Conservation (phyloP, 2,329 filamentous ascomycete genomes). For the Aspergillus chevalieri region DNA sequence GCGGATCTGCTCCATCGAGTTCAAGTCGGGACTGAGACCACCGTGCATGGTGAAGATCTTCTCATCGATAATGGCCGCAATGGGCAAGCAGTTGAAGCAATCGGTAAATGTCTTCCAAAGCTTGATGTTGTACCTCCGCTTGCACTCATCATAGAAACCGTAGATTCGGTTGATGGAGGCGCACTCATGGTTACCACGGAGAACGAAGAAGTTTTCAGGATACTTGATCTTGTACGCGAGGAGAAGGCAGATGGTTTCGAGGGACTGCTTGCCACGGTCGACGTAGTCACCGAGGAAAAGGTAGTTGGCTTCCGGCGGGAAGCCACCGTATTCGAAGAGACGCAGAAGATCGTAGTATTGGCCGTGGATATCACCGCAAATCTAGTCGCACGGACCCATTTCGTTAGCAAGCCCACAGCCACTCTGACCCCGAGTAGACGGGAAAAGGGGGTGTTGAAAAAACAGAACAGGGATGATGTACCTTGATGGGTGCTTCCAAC, state of each 20-base stretch:
- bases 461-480: slow-evolving; percentile 35
- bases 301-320: slow-evolving; percentile 98
- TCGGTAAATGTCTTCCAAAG: slow-evolving; percentile 99
- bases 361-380: slow-evolving; percentile 97
- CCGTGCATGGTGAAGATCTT: slow-evolving; percentile 99
- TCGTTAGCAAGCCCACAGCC: background rate
- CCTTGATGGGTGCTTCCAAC: slow-evolving; percentile 98
- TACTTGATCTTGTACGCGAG: slow-evolving; percentile 99
- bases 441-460: background rate
- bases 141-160: slow-evolving; percentile 99
- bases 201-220: slow-evolving; percentile 98
- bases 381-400: slow-evolving; percentile 51
- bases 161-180: slow-evolving; percentile 99
- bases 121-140: slow-evolving; percentile 98
- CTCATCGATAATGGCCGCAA: slow-evolving; percentile 97
- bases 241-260: slow-evolving; percentile 95
- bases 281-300: slow-evolving; percentile 99
- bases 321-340: slow-evolving; percentile 96
- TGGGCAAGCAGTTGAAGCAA: slow-evolving; percentile 98
- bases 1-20: slow-evolving; percentile 99
- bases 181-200: slow-evolving; percentile 98
- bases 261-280: slow-evolving; percentile 96
- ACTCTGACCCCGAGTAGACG: background rate
- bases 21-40: slow-evolving; percentile 90
- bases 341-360: slow-evolving; percentile 98